phyloP scores from a whole-genome alignment of 441 rosid species.

The Bruguiera hainesii region DNA sequence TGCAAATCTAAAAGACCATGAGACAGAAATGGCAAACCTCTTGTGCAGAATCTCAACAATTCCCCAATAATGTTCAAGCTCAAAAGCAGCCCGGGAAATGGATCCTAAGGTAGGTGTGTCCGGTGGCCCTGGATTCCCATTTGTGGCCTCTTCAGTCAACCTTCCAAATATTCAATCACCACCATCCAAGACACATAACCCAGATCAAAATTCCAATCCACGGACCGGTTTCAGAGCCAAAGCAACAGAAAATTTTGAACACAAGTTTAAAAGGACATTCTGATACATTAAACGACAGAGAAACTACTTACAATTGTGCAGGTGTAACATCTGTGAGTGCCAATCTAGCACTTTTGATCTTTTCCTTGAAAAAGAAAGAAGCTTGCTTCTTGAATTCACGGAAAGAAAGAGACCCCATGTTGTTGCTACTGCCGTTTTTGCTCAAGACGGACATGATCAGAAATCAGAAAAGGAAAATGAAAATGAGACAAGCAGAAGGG shows the following conservation, averaged over 20 bases:
- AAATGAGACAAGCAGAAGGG: too few species aligned
- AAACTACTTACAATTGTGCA: conserved; percentile 47
- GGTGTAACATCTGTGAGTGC: conserved; percentile 75
- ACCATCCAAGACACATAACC: conserved; percentile 6
- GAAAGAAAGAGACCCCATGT: conserved; percentile 45
- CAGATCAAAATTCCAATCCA: conserved; percentile 10
- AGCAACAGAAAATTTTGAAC: neutral
- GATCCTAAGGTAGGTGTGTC: conserved; percentile 59
- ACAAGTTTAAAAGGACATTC: neutral
- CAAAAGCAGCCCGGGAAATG: conserved; percentile 91
- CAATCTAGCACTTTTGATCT: conserved; percentile 70
- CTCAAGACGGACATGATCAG: neutral
- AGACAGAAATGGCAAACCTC: conserved; percentile 36
- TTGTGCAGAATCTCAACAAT: conserved; percentile 79
- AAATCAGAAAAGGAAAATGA: too few species aligned
- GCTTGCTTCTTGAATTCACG: conserved; percentile 68
- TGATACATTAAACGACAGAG: too few species aligned
- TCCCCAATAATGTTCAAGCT: conserved; percentile 78
- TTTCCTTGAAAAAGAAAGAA: conserved; percentile 72
- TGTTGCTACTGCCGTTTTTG: conserved; percentile 29
- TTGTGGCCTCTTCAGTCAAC: conserved; percentile 86
- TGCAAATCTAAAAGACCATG: neutral
- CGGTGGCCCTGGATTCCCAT: conserved; percentile 58
- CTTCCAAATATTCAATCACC: conserved; percentile 29
- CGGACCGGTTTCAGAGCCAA: neutral